Evolutionary conservation across 805 yeast genomes (phyloP).

Genomic region (Pichia membranifaciens): DNA sequence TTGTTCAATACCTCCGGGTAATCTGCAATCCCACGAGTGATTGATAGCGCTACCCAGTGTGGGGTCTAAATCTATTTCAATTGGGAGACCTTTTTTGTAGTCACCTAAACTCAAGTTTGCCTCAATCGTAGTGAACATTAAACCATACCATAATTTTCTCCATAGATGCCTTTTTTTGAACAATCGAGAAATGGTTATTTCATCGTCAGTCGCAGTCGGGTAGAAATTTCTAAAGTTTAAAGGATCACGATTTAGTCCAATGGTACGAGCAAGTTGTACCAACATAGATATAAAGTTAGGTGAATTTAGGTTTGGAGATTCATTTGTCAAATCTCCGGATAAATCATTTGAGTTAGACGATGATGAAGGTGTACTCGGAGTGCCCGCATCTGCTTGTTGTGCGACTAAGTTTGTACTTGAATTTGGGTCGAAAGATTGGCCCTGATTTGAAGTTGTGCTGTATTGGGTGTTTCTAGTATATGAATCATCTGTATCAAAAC

Average conservation of each 20-base stretch:
- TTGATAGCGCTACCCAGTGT: constrained; percentile 28
- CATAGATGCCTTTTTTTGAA: constrained; percentile 34
- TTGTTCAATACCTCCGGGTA: constrained; percentile 35
- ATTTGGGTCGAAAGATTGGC: not conserved
- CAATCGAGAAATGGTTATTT: constrained; percentile 26
- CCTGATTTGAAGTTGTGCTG: constrained; percentile 11
- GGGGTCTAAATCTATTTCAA: constrained; percentile 34
- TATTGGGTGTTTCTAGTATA: constrained; percentile 30
- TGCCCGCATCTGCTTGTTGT: not conserved
- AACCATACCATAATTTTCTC: constrained; percentile 36
- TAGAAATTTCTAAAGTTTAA: constrained; percentile 34
- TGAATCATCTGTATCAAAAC: constrained; percentile 38
- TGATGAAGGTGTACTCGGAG: not conserved
- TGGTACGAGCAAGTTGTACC: constrained; percentile 39
- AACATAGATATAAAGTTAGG: constrained; percentile 32
- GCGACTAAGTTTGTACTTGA: not conserved
- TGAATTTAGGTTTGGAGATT: constrained; percentile 32
- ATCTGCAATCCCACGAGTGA: constrained; percentile 33
- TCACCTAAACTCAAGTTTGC: constrained; percentile 34
- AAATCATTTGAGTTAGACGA: constrained; percentile 28
- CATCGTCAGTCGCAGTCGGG: constrained; percentile 22
- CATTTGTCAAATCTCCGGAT: constrained; percentile 32
- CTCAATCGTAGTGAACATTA: constrained; percentile 30
- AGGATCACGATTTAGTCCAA: constrained; percentile 47
- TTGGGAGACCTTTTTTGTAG: constrained; percentile 32